Conservation (phyloP, 108 stramenopile species). For the Cylindrotheca fusiformis region DNA sequence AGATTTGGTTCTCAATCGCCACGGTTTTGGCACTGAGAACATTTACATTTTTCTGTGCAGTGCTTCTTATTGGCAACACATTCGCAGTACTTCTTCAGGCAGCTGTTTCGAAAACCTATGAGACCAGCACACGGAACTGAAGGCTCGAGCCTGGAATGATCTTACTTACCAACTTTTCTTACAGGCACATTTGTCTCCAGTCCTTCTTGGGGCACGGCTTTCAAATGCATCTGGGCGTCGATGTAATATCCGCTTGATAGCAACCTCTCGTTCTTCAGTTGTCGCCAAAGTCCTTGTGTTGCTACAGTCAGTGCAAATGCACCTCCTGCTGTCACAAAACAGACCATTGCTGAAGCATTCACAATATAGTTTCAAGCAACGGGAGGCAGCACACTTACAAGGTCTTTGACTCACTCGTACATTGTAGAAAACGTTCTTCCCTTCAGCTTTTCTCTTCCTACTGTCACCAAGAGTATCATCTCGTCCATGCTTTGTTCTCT, state of each 20-base stretch:
- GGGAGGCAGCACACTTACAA: conserved; percentile 32
- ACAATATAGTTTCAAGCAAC: conserved; percentile 62
- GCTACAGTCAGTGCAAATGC: conserved; percentile 52
- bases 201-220: conserved; percentile 26
- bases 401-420: conserved; percentile 16
- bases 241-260: conserved; percentile 42
- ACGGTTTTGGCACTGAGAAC: conserved; percentile 36
- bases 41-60: conserved; percentile 43
- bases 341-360: conserved; percentile 58
- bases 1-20: neutral
- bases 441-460: too few species aligned
- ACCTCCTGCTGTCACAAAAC: conserved; percentile 45
- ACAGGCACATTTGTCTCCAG: conserved; percentile 53
- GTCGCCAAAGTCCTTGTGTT: conserved; percentile 38
- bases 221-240: conserved; percentile 63
- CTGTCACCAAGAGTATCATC: too few species aligned
- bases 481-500: too few species aligned
- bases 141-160: neutral
- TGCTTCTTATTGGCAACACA: conserved; percentile 37
- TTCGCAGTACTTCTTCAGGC: conserved; percentile 69
- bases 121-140: too few species aligned
- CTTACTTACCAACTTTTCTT: conserved; percentile 53
- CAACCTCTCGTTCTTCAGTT: conserved; percentile 38
- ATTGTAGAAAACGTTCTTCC: too few species aligned
- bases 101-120: conserved; percentile 25